A percentile compares a stretch with the other conserved stretches of the same genome.
Evolutionary conservation across 1,139 yeast species (phyloP).

Genomic region (Geotrichum candidum): DNA sequence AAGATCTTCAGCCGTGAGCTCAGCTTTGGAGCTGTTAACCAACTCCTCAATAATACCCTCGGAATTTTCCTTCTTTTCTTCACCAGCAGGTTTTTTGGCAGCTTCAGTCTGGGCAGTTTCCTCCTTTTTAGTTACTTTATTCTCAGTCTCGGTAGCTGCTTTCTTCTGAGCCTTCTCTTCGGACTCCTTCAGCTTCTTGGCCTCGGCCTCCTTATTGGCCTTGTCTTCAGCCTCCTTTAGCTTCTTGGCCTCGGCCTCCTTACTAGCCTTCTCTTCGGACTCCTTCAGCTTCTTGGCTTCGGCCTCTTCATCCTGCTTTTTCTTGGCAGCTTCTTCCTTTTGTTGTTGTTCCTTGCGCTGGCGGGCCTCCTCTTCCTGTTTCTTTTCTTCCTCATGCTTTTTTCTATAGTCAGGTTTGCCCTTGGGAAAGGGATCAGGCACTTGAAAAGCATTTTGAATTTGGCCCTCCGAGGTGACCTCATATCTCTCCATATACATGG

Average conservation of each 20-base stretch:
- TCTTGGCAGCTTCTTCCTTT: conserved; percentile 4
- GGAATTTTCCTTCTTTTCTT: not conserved
- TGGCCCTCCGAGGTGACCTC: conserved; percentile 15
- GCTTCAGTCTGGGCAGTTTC: no score
- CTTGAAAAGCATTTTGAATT: conserved; percentile 13
- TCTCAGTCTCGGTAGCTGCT: not conserved
- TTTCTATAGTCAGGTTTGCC: conserved; percentile 18
- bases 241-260: conserved; percentile 20
- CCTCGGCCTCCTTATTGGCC: conserved; percentile 7
- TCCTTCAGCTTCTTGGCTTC: conserved; percentile 1
- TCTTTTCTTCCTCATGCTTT: conserved; percentile 15
- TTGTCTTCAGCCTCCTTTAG: conserved; percentile 6
- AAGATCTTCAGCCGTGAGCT: conserved; percentile 3
- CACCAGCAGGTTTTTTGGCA: no score
- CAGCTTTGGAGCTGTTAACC: not conserved
- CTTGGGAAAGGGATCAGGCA: conserved; percentile 18
- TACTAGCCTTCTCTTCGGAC: conserved; percentile 25
- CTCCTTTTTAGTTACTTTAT: no score
- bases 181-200: conserved; percentile 5
- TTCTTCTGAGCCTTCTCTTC: conserved; percentile 2
- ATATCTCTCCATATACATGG: conserved; percentile 14
- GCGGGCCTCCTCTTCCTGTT: conserved; percentile 4
- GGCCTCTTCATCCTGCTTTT: not conserved
- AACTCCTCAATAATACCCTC: not conserved
- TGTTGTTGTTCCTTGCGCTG: not conserved